Percentiles rank a stretch among this genome's conserved stretches.
Conservation (phyloP, 768 basidiomycete genomes). For the Mycena filopes region DNA sequence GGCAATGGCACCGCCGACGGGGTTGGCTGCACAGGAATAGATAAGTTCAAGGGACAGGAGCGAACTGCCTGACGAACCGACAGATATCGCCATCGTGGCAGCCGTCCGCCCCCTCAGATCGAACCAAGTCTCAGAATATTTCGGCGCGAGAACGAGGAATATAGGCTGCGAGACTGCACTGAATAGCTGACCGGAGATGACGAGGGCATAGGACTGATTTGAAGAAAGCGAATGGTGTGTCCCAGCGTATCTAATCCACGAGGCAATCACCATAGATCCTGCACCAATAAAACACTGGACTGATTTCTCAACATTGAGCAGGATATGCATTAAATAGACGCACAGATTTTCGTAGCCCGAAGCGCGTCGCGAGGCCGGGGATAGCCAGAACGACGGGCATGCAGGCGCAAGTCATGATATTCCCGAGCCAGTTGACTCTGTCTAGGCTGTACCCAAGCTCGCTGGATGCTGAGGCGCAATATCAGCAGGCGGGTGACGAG, state of each 20-base stretch:
- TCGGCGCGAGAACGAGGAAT: constrained; percentile 81
- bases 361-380: constrained; percentile 65
- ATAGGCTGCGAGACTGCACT: constrained; percentile 72
- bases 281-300: constrained; percentile 71
- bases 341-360: constrained; percentile 68
- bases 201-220: constrained; percentile 66
- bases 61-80: constrained; percentile 40
- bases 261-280: constrained; percentile 64
- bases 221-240: constrained; percentile 63
- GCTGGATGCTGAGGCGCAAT: constrained; percentile 53
- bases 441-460: constrained; percentile 74
- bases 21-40: constrained; percentile 64
- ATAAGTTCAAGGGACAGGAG: constrained; percentile 12
- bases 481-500: too few relatives aligned
- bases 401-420: constrained; percentile 69
- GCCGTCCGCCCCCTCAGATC: constrained; percentile 79
- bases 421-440: constrained; percentile 85
- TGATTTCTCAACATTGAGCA: not conserved
- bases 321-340: not conserved
- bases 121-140: constrained; percentile 88
- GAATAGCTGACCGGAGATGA: constrained; percentile 75
- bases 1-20: constrained; percentile 75
- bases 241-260: constrained; percentile 82
- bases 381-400: constrained; percentile 69
- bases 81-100: constrained; percentile 70